Evolutionary conservation across 108 stramenopile genomes (phyloP), one percentile per base, ranked within the genome.

Genomic region (Fistulifera solaris): DNA sequence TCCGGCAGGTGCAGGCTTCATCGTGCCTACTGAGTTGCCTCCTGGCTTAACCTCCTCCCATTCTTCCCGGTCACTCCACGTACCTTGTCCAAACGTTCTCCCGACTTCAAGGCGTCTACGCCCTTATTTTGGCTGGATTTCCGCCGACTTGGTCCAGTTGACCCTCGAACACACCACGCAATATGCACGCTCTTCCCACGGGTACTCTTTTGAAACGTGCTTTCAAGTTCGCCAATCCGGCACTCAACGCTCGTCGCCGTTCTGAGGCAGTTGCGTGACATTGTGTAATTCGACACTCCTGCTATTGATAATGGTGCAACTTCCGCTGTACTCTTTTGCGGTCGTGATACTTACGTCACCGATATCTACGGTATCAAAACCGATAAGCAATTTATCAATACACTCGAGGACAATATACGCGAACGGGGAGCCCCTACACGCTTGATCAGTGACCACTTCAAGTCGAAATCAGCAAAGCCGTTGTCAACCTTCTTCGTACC

Each of bases 211-310:
- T 65, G 16, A 6, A 18, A 5, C 7, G 41, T 13, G 17, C 14
- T n/a, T 54, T 38, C 43, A 14, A 35, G 25, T 43, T 52, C 0
- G 42, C 46, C 16, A 39, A 39, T 38, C 66, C 66, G 6, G 58
- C 52, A 17, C 18, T 54, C 8, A 67, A 67, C 26, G 58, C 53
- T 40, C 27, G 14, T 27, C 59, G 66, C 15, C 59, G n/a, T n/a
- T n/a, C n/a, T n/a, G n/a, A n/a, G n/a, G n/a, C n/a, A n/a, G n/a
- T n/a, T n/a, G n/a, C n/a, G 54, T 18, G 67, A 68, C 31, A 62
- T 61, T 1, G n/a, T 68, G 27, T 68, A 48, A 28, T 61, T 59
- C 2, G 38, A 49, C 27, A 40, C 43, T n/a, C 51, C 66, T 53
- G 66, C 58, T 4, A 23, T 60, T 46, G 56, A 58, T 15, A 15